Evolutionary conservation across 129 eudicot species (phyloP).

Genomic region (Calendula officinalis): DNA sequence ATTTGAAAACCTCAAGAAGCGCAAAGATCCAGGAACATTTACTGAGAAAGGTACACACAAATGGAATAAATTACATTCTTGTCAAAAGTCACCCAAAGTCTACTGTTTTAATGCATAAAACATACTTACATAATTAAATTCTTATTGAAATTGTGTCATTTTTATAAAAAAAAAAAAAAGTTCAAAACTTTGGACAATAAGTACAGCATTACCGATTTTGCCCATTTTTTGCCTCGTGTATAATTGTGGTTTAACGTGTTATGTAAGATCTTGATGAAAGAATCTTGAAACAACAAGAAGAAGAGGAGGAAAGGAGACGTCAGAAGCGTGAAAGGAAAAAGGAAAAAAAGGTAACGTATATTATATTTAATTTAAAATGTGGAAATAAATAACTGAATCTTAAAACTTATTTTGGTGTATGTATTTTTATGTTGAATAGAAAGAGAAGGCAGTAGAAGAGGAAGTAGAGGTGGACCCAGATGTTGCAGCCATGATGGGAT

Average conservation of each 20-base stretch:
- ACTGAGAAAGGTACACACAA: constrained; percentile 71
- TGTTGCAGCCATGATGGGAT: constrained; percentile 98
- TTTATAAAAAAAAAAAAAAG: too few relatives aligned
- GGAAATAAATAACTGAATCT: too few relatives aligned
- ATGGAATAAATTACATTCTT: not conserved
- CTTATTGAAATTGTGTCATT: too few relatives aligned
- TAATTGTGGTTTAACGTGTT: constrained; percentile 1
- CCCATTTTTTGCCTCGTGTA: too few relatives aligned
- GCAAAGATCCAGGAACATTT: constrained; percentile 81
- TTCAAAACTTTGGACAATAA: too few relatives aligned
- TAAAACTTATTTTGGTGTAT: constrained; percentile 14
- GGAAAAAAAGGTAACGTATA: constrained; percentile 56
- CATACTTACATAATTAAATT: too few relatives aligned
- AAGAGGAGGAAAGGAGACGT: constrained; percentile 96
- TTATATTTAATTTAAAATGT: too few relatives aligned
- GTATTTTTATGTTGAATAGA: constrained; percentile 46
- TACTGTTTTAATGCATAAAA: too few relatives aligned
- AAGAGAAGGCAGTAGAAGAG: constrained; percentile 87
- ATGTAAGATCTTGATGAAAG: constrained; percentile 80
- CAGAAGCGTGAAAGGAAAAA: constrained; percentile 85
- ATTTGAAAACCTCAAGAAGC: constrained; percentile 89
- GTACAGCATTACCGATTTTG: too few relatives aligned
- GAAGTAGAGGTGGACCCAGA: constrained; percentile 82
- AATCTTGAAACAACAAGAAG: constrained; percentile 84
- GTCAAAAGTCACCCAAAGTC: too few relatives aligned